phyloP scores from a whole-genome alignment of 2,329 filamentous ascomycete species.

The Sarocladiaceae sp. region DNA sequence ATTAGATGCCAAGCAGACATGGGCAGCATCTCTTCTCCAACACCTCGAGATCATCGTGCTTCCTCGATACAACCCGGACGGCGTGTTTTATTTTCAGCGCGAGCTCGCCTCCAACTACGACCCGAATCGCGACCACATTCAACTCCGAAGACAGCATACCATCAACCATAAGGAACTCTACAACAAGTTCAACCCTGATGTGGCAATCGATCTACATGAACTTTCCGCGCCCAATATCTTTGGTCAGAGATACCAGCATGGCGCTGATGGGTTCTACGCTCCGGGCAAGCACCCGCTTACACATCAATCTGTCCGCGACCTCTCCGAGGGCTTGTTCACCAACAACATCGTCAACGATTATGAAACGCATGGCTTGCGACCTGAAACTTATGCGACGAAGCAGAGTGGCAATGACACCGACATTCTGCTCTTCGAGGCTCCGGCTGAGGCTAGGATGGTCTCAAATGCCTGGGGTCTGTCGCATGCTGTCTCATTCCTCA shows the following conservation, averaged over 20 bases:
- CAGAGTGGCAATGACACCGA: conserved; percentile 12
- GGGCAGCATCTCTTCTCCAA: conserved; percentile 22
- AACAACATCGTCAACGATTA: conserved; percentile 23
- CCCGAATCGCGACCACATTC: conserved; percentile 29
- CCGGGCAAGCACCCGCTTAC: conserved; percentile 30
- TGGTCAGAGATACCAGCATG: conserved; percentile 19
- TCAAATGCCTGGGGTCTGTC: conserved; percentile 24
- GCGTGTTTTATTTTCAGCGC: conserved; percentile 28
- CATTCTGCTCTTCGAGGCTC: conserved; percentile 22
- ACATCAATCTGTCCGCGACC: conserved; percentile 21
- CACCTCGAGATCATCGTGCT: conserved; percentile 24
- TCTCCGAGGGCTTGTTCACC: conserved; percentile 24
- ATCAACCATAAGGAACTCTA: conserved; percentile 24
- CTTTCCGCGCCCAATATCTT: conserved; percentile 18
- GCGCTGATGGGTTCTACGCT: conserved; percentile 25
- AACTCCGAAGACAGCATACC: conserved; percentile 26
- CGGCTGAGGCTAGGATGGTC: conserved; percentile 24
- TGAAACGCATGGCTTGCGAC: conserved; percentile 21
- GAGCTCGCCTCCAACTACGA: conserved; percentile 23
- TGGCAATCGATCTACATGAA: conserved; percentile 29
- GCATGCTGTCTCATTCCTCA: conserved; percentile 24
- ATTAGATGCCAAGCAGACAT: conserved; percentile 22
- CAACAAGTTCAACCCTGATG: conserved; percentile 22
- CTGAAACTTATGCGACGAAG: conserved; percentile 24
- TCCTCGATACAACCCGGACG: conserved; percentile 28